Conservation (phyloP, 2,329 filamentous ascomycete genomes). For the Calycina herbarum region DNA sequence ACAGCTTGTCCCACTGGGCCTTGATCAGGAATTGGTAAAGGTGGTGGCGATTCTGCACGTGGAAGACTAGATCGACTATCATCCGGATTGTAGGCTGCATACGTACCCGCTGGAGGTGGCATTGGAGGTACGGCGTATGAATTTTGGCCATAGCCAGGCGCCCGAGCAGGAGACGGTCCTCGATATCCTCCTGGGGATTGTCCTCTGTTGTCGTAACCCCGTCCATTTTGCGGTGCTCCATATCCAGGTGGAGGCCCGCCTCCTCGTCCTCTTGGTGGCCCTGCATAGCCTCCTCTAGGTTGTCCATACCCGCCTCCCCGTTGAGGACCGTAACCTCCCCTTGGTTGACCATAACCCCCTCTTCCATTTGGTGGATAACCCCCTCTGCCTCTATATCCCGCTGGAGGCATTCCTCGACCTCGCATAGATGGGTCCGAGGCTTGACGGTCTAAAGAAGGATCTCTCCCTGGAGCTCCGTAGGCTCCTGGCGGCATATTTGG, state of each 20-base stretch:
- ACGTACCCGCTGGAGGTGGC: slow-evolving; percentile 24
- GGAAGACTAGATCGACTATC: slow-evolving; percentile 45
- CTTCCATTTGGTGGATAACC: slow-evolving; percentile 24
- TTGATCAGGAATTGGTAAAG: slow-evolving; percentile 49
- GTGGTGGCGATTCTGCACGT: slow-evolving; percentile 64
- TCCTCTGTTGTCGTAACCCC: slow-evolving; percentile 25
- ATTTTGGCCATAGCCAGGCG: slow-evolving; percentile 21
- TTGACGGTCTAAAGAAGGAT: slow-evolving; percentile 48
- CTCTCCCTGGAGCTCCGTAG: slow-evolving; percentile 46
- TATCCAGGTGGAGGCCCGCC: slow-evolving; percentile 45
- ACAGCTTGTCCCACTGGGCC: slow-evolving; percentile 61
- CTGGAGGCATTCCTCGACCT: slow-evolving; percentile 32
- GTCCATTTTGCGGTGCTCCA: slow-evolving; percentile 23
- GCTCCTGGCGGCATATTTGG: slow-evolving; percentile 25
- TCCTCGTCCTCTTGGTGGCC: slow-evolving; percentile 54
- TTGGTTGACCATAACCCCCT: slow-evolving; percentile 40
- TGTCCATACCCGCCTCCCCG: slow-evolving; percentile 38
- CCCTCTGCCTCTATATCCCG: slow-evolving; percentile 26
- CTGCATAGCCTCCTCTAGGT: slow-evolving; percentile 42
- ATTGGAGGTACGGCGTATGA: slow-evolving; percentile 21
- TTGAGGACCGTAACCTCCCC: slow-evolving; percentile 50
- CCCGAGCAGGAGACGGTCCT: slow-evolving; percentile 26
- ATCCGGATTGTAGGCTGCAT: slow-evolving; percentile 32
- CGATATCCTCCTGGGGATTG: slow-evolving; percentile 25
- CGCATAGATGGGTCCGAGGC: slow-evolving; percentile 34